These are phyloP conservation scores for Penicillium expansum DNA, from an alignment of 2,329 filamentous ascomycete genomes.

Conservation along the genomic window DNA sequence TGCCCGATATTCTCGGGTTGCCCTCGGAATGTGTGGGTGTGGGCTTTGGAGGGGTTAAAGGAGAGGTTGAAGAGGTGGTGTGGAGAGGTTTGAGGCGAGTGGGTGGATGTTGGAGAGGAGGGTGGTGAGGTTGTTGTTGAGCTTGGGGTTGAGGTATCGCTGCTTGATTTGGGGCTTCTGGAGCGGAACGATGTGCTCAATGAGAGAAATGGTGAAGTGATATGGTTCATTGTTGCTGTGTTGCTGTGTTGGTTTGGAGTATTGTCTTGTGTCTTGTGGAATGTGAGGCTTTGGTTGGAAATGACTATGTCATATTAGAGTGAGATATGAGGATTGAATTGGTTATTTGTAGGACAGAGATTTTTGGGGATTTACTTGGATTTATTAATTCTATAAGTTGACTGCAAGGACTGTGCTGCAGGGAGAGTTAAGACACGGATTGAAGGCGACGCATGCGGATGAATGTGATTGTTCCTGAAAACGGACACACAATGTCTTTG, in stretches of 20 bases:
- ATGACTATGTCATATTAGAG: neutral
- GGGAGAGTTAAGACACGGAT: conserved; percentile 25
- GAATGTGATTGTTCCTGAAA: conserved; percentile 18
- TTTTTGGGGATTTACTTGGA: neutral
- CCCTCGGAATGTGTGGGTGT: conserved; percentile 9
- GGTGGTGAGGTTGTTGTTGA: conserved; percentile 30
- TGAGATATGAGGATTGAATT: neutral
- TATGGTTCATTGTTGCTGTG: conserved; percentile 22
- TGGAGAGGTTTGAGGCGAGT: conserved; percentile 6
- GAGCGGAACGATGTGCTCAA: conserved; percentile 33
- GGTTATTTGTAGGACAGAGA: neutral
- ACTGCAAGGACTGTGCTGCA: conserved; percentile 24
- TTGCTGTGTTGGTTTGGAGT: too few species aligned
- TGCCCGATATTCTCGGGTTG: neutral
- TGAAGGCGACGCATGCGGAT: conserved; percentile 23
- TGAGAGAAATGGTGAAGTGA: conserved; percentile 27
- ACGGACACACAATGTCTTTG: conserved; percentile 7
- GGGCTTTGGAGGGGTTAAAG: conserved; percentile 31
- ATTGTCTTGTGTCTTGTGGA: too few species aligned
- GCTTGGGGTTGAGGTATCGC: conserved; percentile 21
- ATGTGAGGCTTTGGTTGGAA: neutral
- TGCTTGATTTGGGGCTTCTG: conserved; percentile 17
- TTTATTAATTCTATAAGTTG: conserved; percentile 7
- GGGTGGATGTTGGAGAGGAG: conserved; percentile 20
- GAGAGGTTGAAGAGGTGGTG: conserved; percentile 23